Evolutionary conservation across 257 asterid species (phyloP), one percentile per base, ranked within the genome.

Genomic region (Knoxia roxburghii): DNA sequence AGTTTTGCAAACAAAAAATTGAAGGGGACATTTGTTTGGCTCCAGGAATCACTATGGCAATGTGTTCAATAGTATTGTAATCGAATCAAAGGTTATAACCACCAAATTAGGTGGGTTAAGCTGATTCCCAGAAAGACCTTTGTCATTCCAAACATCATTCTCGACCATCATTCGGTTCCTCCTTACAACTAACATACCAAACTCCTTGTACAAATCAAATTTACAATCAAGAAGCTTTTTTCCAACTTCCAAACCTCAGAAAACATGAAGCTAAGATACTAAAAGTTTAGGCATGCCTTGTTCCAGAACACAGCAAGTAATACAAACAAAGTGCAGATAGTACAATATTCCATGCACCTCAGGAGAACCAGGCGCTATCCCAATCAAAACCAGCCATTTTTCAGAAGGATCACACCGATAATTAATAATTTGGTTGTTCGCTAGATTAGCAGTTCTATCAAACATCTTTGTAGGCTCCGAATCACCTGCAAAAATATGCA

Each of bases 331-430:
- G 51, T 49, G 26, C 0, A 35, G 8, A 59, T 5, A 17, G 6
- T n/a, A 32, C 46, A 20, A 20, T 1, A 26, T 33, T 59, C 7
- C 27, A 79, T 83, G 46, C 68, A 94, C 99, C 96, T 94, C 99
- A 0, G 98, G 79, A 29, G 96, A 85, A 67, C 99, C 99, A 75
- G 98, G 98, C 67, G 98, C 98, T 62, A 89, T 90, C 49, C 99
- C 99, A 74, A 90, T 86, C 86, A 94, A 77, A 76, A 90, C 96
- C 98, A 94, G 77, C 98, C 98, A 94, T 78, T 94, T 90, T 79
- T 90, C 99, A 68, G 99, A 83, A 75, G 98, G 96, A 72, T 94
- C 99, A 11, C 99, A 90, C 67, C 91, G 82, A 78, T 94, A 94
- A 79, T 90, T 94, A 77, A 90, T 94, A 61, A 94, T 89, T 78